These are phyloP conservation scores for Cytospora leucostoma DNA, from an alignment of 2,329 filamentous ascomycete genomes.

Conservation along the genomic window DNA sequence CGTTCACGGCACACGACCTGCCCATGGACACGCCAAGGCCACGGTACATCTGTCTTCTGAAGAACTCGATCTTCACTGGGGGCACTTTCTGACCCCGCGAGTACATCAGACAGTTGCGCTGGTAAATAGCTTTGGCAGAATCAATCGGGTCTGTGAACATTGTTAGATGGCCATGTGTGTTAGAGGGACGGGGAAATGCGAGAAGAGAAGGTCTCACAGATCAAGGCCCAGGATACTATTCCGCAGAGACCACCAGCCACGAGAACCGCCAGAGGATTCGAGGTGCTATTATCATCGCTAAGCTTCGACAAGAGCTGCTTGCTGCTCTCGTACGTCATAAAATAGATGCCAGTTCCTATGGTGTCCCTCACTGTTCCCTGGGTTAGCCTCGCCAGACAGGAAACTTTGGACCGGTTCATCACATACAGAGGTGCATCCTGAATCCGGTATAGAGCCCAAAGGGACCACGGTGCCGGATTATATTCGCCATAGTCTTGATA, in stretches of 20 bases:
- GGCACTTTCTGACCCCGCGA: slow-evolving; percentile 65
- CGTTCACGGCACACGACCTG: slow-evolving; percentile 80
- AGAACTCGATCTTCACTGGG: slow-evolving; percentile 75
- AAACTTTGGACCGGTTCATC: not conserved
- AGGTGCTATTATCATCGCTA: slow-evolving; percentile 69
- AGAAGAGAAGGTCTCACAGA: slow-evolving; percentile 54
- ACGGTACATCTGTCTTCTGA: slow-evolving; percentile 77
- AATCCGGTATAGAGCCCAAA: slow-evolving; percentile 80
- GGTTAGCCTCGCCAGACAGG: slow-evolving; percentile 5
- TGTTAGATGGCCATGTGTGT: not conserved
- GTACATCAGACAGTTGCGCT: slow-evolving; percentile 75
- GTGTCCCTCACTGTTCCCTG: slow-evolving; percentile 69
- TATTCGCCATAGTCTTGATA: slow-evolving; percentile 72
- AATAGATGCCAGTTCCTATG: slow-evolving; percentile 81
- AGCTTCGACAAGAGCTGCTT: slow-evolving; percentile 81
- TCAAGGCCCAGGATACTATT: slow-evolving; percentile 78
- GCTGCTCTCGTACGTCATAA: slow-evolving; percentile 84
- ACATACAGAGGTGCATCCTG: slow-evolving; percentile 73
- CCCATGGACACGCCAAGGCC: slow-evolving; percentile 82
- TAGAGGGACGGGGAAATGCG: not conserved
- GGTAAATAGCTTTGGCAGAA: slow-evolving; percentile 83
- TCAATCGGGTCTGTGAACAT: slow-evolving; percentile 64
- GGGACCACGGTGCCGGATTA: slow-evolving; percentile 73
- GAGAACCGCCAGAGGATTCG: slow-evolving; percentile 76
- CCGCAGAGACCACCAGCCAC: slow-evolving; percentile 79